Base-by-base conservation (phyloP, 306 rosid genomes). In the Cajanus cajan region DNA sequence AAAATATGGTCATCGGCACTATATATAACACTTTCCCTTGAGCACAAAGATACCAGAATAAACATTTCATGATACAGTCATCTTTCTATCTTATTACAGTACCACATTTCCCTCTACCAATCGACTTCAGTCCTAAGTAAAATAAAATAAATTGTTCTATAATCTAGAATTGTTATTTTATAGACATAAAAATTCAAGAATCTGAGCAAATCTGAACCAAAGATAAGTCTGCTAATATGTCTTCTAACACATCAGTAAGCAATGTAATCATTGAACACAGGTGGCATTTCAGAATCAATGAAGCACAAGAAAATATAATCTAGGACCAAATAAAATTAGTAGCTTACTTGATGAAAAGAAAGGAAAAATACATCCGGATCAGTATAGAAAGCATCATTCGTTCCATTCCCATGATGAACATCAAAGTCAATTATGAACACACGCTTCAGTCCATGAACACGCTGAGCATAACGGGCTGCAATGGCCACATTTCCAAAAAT, bases 381-480 rank as follows among this genome's bases (percentile, higher is more conserved):
- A 33, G 89, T 90, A 55, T 89, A 94, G 89, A 92, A 94, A 81
- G 94, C 97, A 82, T 94, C 97, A 59, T 88, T 88, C 79, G 98
- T 94, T 54, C 98, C 98, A 87, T 94, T 94, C 55, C 98, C 98
- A 65, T 94, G 97, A 81, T 90, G 97, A 50, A 90, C 97, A 80
- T 94, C 97, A 86, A 94, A 94, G 82, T 94, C 97, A 81, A 94
- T 88, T 69, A 94, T 90, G 78, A 94, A 94, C 52, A 92, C 94
- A 2, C 96, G 94, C 84, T 84, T 92, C 69, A 94, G 78, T 67
- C 95, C 94, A 67, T 94, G 98, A 28, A 71, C 92, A 66, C 79
- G 89, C 80, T 94, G 98, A 37, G 97, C 95, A 85, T 92, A 88
- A 74, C 95, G 97, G 77, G 98, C 97, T 0, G 95, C 97, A 79